Conservation (phyloP, 1,284 basidiomycete species). For the Inonotus obliquus region DNA sequence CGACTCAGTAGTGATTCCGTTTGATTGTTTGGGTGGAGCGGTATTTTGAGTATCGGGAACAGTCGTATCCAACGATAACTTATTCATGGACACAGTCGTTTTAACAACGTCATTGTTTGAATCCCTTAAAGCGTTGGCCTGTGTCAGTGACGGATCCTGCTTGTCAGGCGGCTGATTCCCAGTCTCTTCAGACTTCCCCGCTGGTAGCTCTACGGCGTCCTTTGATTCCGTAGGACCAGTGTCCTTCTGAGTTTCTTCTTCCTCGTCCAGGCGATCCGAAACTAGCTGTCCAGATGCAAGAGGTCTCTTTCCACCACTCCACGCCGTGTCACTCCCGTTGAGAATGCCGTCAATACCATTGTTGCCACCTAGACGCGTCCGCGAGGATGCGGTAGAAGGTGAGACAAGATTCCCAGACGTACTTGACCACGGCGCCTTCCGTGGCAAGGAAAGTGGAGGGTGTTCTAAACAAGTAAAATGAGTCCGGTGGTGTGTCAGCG, state of each 20-base stretch:
- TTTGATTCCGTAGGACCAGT: constrained; percentile 37
- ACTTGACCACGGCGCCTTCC: constrained; percentile 68
- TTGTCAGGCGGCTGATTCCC: constrained; percentile 6
- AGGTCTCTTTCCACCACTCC: constrained; percentile 38
- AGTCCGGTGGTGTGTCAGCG: not conserved
- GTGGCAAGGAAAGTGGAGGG: constrained; percentile 42
- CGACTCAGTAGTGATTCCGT: not conserved
- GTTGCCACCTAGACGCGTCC: constrained; percentile 52
- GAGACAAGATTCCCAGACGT: constrained; percentile 47
- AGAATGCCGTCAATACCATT: constrained; percentile 70
- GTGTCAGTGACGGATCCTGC: not conserved
- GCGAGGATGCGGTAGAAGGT: constrained; percentile 59
- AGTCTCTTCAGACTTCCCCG: constrained; percentile 3
- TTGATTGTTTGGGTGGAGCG: constrained; percentile 18
- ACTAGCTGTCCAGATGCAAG: constrained; percentile 29
- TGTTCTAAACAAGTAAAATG: constrained; percentile 36
- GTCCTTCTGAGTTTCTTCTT: constrained; percentile 36
- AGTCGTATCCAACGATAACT: constrained; percentile 5
- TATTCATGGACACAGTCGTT: constrained; percentile 1
- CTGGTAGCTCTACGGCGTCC: constrained; percentile 50
- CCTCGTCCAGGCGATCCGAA: constrained; percentile 32
- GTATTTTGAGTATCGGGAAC: constrained; percentile 22
- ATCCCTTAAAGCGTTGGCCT: not conserved
- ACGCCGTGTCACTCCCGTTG: constrained; percentile 54
- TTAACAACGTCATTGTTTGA: not conserved